These are phyloP conservation scores for Sphagnurus paluster DNA, from an alignment of 1,284 basidiomycete genomes.

Conservation along the genomic window DNA sequence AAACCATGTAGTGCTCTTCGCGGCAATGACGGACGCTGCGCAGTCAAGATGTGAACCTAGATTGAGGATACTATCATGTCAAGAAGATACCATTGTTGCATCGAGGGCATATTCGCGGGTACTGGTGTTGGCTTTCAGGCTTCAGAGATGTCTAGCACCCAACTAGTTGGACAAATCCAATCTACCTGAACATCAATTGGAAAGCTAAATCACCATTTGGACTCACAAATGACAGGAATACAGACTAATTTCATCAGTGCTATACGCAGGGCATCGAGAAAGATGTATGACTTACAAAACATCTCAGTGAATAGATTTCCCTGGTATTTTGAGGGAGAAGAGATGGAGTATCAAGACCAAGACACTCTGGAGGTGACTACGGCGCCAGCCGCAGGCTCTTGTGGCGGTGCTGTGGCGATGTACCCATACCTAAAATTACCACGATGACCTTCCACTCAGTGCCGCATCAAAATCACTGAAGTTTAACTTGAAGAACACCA, in stretches of 20 bases:
- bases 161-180: too few relatives aligned
- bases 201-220: too few relatives aligned
- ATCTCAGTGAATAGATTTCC: conserved; percentile 9
- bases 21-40: conserved; percentile 37
- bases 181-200: too few relatives aligned
- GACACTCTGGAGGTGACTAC: too few relatives aligned
- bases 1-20: conserved; percentile 45
- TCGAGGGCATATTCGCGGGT: conserved; percentile 40
- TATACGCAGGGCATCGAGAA: not conserved
- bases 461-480: too few relatives aligned
- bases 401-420: too few relatives aligned
- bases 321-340: not conserved
- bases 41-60: not conserved
- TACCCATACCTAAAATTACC: too few relatives aligned
- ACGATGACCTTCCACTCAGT: too few relatives aligned
- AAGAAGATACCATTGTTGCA: conserved; percentile 41
- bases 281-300: conserved; percentile 26
- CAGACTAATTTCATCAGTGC: conserved; percentile 25
- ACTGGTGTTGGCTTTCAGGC: conserved; percentile 35
- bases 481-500: too few relatives aligned
- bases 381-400: too few relatives aligned
- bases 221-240: conserved; percentile 38
- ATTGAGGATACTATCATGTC: not conserved
- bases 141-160: conserved; percentile 44
- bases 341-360: too few relatives aligned